These are phyloP conservation scores for Pseudocercospora fuligena DNA, from an alignment of 2,329 filamentous ascomycete species.

Conservation along the genomic window DNA sequence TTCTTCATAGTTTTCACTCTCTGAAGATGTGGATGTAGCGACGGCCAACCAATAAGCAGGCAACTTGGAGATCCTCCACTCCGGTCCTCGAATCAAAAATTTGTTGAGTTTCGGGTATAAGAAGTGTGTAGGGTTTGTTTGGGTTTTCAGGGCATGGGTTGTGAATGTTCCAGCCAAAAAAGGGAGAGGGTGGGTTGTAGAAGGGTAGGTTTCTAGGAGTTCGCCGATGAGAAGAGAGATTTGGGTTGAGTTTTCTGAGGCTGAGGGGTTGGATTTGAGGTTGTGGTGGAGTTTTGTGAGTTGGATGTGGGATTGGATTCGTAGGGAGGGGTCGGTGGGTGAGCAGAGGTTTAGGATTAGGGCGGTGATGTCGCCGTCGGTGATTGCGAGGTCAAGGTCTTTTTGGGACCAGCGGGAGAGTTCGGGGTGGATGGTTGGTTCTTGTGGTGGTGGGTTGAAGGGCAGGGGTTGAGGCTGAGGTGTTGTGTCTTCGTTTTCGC, in stretches of 20 bases:
- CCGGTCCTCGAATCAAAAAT: slow-evolving; percentile 77
- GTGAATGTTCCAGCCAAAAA: slow-evolving; percentile 79
- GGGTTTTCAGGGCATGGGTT: slow-evolving; percentile 68
- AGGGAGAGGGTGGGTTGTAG: slow-evolving; percentile 58
- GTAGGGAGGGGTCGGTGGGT: slow-evolving; percentile 69
- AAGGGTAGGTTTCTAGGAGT: slow-evolving; percentile 69
- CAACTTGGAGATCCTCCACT: slow-evolving; percentile 68
- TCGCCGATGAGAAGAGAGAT: slow-evolving; percentile 81
- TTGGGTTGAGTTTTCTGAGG: slow-evolving; percentile 73
- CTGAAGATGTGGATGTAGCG: slow-evolving; percentile 71
- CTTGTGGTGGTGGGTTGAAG: slow-evolving; percentile 46
- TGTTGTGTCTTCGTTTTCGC: neutral
- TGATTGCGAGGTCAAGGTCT: slow-evolving; percentile 76
- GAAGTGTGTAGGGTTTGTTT: slow-evolving; percentile 76
- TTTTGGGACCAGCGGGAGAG: slow-evolving; percentile 73
- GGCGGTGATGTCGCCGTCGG: slow-evolving; percentile 73
- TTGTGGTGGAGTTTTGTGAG: slow-evolving; percentile 66
- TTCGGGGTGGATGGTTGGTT: slow-evolving; percentile 51
- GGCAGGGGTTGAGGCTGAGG: neutral
- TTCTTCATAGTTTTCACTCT: slow-evolving; percentile 42
- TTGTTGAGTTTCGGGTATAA: slow-evolving; percentile 86
- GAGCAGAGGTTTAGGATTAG: slow-evolving; percentile 79
- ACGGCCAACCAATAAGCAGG: slow-evolving; percentile 67
- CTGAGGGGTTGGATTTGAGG: slow-evolving; percentile 65
- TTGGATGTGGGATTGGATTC: slow-evolving; percentile 75